These are phyloP conservation scores for Fusarium phyllophilum DNA, from an alignment of 2,329 filamentous ascomycete species.

Conservation along the genomic window DNA sequence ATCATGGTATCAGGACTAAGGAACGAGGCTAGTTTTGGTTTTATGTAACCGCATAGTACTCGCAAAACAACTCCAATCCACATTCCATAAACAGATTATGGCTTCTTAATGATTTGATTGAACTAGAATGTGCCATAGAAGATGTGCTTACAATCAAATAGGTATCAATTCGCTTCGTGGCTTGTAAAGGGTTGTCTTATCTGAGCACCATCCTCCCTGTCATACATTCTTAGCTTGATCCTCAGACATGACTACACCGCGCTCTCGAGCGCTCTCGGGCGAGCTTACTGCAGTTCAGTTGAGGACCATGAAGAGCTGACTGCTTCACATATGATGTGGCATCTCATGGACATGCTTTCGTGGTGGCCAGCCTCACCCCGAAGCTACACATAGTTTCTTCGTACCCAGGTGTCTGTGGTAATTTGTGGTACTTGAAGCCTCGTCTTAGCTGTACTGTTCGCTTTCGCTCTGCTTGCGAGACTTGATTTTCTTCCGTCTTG, in stretches of 20 bases:
- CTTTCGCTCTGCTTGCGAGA: not conserved
- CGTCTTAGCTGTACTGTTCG: not conserved
- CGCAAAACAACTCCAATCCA: slow-evolving; percentile 43
- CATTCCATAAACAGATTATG: slow-evolving; percentile 18
- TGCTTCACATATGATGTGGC: not conserved
- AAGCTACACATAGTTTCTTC: not conserved
- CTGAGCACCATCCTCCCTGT: not conserved
- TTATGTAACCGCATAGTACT: slow-evolving; percentile 13
- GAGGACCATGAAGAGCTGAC: not conserved
- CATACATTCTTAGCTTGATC: not conserved
- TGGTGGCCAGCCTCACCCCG: not conserved
- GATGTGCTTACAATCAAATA: not conserved
- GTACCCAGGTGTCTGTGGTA: not conserved
- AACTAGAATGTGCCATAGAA: not conserved
- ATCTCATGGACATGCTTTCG: not conserved
- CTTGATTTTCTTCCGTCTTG: not conserved
- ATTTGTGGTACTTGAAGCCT: not conserved
- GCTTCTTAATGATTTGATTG: not conserved
- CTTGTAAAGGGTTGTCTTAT: not conserved
- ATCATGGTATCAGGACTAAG: slow-evolving; percentile 2
- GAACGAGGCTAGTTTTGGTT: slow-evolving; percentile 1
- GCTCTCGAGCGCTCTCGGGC: not conserved
- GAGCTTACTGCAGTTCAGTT: not conserved
- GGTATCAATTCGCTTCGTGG: not conserved
- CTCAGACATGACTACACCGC: not conserved